Evolutionary conservation across 768 basidiomycete species (phyloP).

Genomic region (Leucocoprinus birnbaumii): DNA sequence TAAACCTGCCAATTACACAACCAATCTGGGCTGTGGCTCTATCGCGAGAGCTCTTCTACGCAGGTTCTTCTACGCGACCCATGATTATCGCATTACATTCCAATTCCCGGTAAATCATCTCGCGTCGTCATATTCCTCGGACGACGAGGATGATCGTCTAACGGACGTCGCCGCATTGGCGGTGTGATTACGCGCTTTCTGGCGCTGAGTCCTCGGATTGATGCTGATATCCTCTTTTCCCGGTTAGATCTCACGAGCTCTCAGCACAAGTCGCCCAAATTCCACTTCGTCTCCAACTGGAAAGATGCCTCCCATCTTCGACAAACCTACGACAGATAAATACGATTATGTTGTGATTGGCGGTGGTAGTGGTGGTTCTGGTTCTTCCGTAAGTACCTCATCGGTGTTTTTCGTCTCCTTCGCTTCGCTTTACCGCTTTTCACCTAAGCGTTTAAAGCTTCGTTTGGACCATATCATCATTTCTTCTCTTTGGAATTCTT

Average conservation of each 20-base stretch:
- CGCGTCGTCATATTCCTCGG: slow-evolving; percentile 5
- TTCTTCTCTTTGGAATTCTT: not conserved
- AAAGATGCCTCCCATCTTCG: slow-evolving; percentile 70
- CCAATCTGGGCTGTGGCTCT: not conserved
- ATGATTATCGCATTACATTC: not conserved
- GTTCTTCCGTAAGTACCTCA: slow-evolving; percentile 62
- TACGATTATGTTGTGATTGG: slow-evolving; percentile 90
- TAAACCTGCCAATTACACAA: not conserved
- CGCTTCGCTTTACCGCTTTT: not conserved
- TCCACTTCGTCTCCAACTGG: slow-evolving; percentile 24
- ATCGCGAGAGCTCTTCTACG: not conserved
- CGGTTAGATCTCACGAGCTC: slow-evolving; percentile 15
- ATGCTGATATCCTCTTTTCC: not conserved
- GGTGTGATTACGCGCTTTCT: too few relatives aligned
- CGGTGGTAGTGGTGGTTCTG: slow-evolving; percentile 92
- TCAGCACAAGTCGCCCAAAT: slow-evolving; percentile 7
- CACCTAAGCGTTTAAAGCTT: not conserved
- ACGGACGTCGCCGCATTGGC: too few relatives aligned
- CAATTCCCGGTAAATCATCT: not conserved
- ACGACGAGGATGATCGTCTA: not conserved
- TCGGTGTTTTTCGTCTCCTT: not conserved
- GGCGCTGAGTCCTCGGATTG: not conserved
- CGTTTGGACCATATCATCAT: not conserved
- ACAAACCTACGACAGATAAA: slow-evolving; percentile 57
- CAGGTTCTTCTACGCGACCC: too few relatives aligned